Percentiles rank a stretch among this genome's conserved stretches.
phyloP scores from a whole-genome alignment of 2,329 filamentous ascomycete species.

The Balansia obtecta region DNA sequence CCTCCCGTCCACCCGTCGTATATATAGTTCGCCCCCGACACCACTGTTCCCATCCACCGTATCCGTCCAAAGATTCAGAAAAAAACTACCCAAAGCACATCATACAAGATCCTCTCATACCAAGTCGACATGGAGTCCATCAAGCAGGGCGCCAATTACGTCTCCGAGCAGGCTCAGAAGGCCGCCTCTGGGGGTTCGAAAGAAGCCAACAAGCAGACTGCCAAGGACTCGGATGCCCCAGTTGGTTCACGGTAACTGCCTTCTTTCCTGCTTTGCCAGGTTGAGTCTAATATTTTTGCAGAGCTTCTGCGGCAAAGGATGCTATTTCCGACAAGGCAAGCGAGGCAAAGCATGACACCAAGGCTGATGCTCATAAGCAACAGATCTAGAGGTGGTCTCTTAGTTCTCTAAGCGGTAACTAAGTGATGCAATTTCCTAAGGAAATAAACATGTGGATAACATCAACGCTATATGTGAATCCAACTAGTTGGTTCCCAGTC shows the following conservation, averaged over 20 bases:
- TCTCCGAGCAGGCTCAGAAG: conserved; percentile 49
- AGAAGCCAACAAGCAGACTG: conserved; percentile 57
- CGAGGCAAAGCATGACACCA: conserved; percentile 26
- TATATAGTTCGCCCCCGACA: background rate
- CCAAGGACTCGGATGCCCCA: conserved; percentile 45
- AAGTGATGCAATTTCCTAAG: background rate
- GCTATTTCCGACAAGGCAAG: conserved; percentile 32
- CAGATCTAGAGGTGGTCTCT: conserved; percentile 17
- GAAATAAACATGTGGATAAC: background rate
- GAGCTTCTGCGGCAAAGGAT: conserved; percentile 34
- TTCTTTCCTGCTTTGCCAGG: no score
- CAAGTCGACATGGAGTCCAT: conserved; percentile 34
- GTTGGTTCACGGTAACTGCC: conserved; percentile 36
- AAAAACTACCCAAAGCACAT: no score
- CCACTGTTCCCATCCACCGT: background rate
- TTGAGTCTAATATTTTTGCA: conserved; percentile 9
- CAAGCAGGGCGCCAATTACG: conserved; percentile 54
- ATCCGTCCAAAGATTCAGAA: no score
- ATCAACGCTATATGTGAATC: background rate
- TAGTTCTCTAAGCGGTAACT: background rate
- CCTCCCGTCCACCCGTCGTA: background rate
- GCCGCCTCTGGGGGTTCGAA: conserved; percentile 43
- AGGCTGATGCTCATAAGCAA: conserved; percentile 29
- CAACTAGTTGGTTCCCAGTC: no score
- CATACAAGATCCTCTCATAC: background rate